Percentiles rank a stretch among this genome's conserved stretches.
Conservation (phyloP, 2,329 filamentous ascomycete species). For the Colletotrichum euphorbiae region DNA sequence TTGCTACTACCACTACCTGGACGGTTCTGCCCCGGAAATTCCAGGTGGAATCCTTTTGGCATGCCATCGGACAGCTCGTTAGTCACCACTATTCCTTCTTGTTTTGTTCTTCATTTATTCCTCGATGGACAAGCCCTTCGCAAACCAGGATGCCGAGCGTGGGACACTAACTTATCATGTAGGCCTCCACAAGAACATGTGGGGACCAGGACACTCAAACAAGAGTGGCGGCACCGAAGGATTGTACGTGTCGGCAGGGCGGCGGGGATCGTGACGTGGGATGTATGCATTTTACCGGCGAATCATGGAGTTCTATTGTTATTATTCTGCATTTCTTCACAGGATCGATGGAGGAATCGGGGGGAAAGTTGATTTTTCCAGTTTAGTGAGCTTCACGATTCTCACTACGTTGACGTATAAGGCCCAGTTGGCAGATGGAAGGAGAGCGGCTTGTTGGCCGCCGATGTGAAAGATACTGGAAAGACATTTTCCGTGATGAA, state of each 20-base stretch:
- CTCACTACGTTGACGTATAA: neutral
- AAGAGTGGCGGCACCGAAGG: too few relatives aligned
- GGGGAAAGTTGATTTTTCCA: too few relatives aligned
- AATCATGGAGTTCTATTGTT: too few relatives aligned
- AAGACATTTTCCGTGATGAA: neutral
- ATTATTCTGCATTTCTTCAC: too few relatives aligned
- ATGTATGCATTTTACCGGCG: slow-evolving; percentile 1
- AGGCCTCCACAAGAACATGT: neutral
- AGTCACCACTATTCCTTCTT: slow-evolving; percentile 37
- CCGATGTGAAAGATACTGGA: slow-evolving; percentile 15
- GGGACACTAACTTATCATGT: slow-evolving; percentile 26
- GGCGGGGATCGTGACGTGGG: neutral
- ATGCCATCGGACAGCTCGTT: slow-evolving; percentile 29
- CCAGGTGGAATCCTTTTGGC: slow-evolving; percentile 13
- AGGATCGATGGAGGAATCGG: too few relatives aligned
- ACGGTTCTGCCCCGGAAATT: neutral
- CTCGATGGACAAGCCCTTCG: neutral
- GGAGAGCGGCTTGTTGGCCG: neutral
- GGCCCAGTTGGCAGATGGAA: slow-evolving; percentile 21
- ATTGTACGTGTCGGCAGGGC: neutral
- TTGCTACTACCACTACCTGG: neutral
- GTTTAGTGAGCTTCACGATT: neutral
- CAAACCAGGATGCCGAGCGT: slow-evolving; percentile 19
- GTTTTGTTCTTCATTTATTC: neutral
- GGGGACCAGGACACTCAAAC: neutral